phyloP scores from a whole-genome alignment of 495 filamentous ascomycete genomes.

The Neurospora sublineolata region DNA sequence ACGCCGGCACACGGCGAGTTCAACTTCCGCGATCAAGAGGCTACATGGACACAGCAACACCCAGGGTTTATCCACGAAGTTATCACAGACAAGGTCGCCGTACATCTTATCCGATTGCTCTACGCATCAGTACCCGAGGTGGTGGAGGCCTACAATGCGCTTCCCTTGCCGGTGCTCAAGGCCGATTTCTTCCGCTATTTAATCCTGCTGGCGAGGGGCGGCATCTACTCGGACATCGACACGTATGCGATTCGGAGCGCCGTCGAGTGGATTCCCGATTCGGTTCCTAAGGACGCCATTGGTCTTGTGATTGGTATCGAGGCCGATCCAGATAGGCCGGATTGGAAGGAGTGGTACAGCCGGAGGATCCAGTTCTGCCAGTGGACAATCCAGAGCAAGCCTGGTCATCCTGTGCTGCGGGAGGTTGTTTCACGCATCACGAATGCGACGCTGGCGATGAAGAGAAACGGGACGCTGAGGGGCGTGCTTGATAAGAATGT shows the following conservation, averaged over 20 bases:
- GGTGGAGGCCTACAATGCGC: constrained; percentile 75
- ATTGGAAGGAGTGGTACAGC: constrained; percentile 94
- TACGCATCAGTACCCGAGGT: constrained; percentile 84
- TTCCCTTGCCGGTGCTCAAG: constrained; percentile 83
- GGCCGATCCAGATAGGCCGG: constrained; percentile 82
- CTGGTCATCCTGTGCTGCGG: constrained; percentile 82
- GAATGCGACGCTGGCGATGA: constrained; percentile 63
- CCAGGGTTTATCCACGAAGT: constrained; percentile 93
- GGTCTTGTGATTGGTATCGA: constrained; percentile 91
- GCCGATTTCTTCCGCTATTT: constrained; percentile 98
- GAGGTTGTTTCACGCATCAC: constrained; percentile 84
- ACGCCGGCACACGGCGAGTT: constrained; percentile 75
- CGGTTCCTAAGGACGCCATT: constrained; percentile 61
- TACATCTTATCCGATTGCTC: constrained; percentile 69
- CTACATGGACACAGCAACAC: constrained; percentile 82
- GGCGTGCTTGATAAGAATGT: constrained; percentile 61
- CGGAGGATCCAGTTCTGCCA: constrained; percentile 96
- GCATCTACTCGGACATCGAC: constrained; percentile 96
- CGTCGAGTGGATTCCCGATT: constrained; percentile 72
- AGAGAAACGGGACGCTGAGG: constrained; percentile 55
- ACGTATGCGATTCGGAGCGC: constrained; percentile 75
- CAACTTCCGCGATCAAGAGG: constrained; percentile 67
- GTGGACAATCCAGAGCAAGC: constrained; percentile 95
- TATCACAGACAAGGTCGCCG: constrained; percentile 78
- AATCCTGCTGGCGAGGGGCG: constrained; percentile 84